Percentiles rank a stretch among this genome's conserved stretches.
Conservation (phyloP, 1,284 basidiomycete genomes). For the Pyrrhoderma lamaoense region DNA sequence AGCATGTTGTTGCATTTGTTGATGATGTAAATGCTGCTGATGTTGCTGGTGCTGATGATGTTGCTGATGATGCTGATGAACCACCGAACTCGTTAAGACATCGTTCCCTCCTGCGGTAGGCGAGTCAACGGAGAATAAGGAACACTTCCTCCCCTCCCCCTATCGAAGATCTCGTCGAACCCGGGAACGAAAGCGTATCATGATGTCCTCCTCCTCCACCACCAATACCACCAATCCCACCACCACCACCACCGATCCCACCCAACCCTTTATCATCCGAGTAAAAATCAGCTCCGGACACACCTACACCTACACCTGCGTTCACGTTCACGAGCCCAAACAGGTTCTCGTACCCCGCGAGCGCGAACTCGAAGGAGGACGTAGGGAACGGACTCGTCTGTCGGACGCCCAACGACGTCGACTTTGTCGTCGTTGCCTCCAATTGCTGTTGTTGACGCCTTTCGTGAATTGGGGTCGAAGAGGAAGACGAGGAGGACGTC, state of each 20-base stretch:
- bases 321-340: constrained; percentile 46
- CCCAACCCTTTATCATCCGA: constrained; percentile 13
- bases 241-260: neutral
- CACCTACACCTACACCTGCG: too few species aligned
- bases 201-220: too few species aligned
- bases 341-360: constrained; percentile 56
- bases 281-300: constrained; percentile 11
- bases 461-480: constrained; percentile 41
- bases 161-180: constrained; percentile 8
- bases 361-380: constrained; percentile 72
- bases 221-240: too few species aligned
- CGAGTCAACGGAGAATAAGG: constrained; percentile 16
- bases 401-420: constrained; percentile 7
- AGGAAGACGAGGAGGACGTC: constrained; percentile 62
- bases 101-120: neutral
- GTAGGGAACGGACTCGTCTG: constrained; percentile 57
- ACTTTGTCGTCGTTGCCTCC: constrained; percentile 19
- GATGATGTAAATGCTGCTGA: neutral
- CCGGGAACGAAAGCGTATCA: neutral
- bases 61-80: too few species aligned
- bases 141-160: too few species aligned
- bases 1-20: constrained; percentile 20
- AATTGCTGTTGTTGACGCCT: constrained; percentile 22
- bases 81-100: too few species aligned
- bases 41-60: neutral